These are phyloP conservation scores for Oryza glaberrima DNA, from an alignment of 176 grass and related monocot species.

Conservation along the genomic window DNA sequence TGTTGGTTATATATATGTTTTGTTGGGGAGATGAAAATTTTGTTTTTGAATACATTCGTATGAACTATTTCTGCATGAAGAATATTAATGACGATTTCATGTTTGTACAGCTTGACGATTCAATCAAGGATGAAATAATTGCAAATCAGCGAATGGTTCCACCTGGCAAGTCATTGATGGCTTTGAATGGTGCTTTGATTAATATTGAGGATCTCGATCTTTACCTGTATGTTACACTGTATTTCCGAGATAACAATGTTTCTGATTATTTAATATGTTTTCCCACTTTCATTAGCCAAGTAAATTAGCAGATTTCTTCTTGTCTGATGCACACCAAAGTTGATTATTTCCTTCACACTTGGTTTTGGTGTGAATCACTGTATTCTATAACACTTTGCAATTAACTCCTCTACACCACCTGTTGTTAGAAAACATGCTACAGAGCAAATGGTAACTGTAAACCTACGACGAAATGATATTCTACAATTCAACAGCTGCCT, in stretches of 20 bases:
- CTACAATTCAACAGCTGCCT: background rate
- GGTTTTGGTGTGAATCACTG: background rate
- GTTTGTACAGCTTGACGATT: constrained; percentile 72
- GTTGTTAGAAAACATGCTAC: constrained; percentile 4
- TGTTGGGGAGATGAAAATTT: constrained; percentile 23
- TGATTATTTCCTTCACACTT: constrained; percentile 1
- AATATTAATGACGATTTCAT: constrained; percentile 38
- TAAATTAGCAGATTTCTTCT: constrained; percentile 31
- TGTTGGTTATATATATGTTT: background rate
- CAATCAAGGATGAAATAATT: constrained; percentile 92
- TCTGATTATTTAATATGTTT: constrained; percentile 39
- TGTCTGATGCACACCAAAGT: constrained; percentile 17
- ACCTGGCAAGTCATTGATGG: constrained; percentile 96
- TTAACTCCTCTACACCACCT: background rate
- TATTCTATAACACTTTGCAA: constrained; percentile 7
- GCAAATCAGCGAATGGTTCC: constrained; percentile 97
- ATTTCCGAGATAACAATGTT: constrained; percentile 35
- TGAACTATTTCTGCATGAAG: constrained; percentile 9
- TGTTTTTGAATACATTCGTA: constrained; percentile 30
- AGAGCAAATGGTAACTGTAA: background rate
- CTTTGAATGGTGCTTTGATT: constrained; percentile 97
- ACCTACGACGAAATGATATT: constrained; percentile 25
- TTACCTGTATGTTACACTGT: constrained; percentile 71
- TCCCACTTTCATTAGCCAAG: constrained; percentile 18
- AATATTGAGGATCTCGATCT: constrained; percentile 99